Evolutionary conservation across 768 basidiomycete genomes (phyloP).

Genomic region (Russula virescens): DNA sequence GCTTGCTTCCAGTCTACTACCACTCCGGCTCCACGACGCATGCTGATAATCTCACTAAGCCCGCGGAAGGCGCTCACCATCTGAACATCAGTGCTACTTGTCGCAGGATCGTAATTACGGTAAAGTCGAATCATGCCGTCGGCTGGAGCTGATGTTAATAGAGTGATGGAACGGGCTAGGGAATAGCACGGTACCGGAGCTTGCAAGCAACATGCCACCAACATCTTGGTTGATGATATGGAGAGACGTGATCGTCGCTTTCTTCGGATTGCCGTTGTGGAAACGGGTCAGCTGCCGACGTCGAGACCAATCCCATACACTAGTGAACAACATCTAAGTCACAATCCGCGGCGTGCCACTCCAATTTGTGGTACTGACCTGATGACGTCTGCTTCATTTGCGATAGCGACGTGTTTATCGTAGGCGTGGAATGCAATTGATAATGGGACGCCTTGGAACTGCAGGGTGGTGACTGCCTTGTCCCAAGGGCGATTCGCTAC

Average conservation of each 20-base stretch:
- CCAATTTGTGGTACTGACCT: slow-evolving; percentile 43
- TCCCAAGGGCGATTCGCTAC: slow-evolving; percentile 68
- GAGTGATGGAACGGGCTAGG: background rate
- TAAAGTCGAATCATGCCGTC: slow-evolving; percentile 91
- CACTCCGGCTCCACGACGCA: slow-evolving; percentile 76
- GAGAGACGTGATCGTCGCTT: slow-evolving; percentile 80
- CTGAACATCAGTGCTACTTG: slow-evolving; percentile 69
- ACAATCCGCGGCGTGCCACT: slow-evolving; percentile 7
- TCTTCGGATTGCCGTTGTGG: slow-evolving; percentile 80
- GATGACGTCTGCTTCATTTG: slow-evolving; percentile 82
- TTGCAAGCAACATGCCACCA: slow-evolving; percentile 82
- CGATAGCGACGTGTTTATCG: slow-evolving; percentile 80
- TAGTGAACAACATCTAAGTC: slow-evolving; percentile 32
- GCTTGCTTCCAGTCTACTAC: slow-evolving; percentile 93
- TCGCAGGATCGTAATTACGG: slow-evolving; percentile 79
- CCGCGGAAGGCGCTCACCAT: slow-evolving; percentile 94
- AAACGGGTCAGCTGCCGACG: slow-evolving; percentile 75
- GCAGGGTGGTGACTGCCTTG: slow-evolving; percentile 59
- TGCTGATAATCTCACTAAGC: slow-evolving; percentile 67
- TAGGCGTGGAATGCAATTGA: slow-evolving; percentile 89
- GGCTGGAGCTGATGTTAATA: slow-evolving; percentile 41
- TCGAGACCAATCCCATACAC: slow-evolving; percentile 93
- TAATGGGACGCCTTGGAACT: slow-evolving; percentile 53
- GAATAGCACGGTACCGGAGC: slow-evolving; percentile 51
- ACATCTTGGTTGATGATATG: slow-evolving; percentile 96